Evolutionary conservation across 2,329 filamentous ascomycete genomes (phyloP).

Genomic region (Salinomyces thailandicus): DNA sequence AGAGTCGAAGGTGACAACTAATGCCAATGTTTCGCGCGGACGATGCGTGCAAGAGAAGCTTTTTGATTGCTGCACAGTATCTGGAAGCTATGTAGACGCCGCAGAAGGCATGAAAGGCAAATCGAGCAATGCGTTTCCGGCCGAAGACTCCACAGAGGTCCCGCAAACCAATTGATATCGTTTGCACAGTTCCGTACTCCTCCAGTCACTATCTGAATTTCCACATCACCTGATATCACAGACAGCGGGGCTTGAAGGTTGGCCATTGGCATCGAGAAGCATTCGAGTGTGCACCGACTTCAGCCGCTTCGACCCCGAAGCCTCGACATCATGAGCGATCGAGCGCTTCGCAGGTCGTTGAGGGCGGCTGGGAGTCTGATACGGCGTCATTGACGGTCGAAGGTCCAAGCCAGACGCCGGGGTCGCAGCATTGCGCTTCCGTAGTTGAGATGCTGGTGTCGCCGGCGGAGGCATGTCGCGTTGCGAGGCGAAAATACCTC

Average conservation of each 20-base stretch:
- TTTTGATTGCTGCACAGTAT: too few species aligned
- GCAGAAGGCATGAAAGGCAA: too few species aligned
- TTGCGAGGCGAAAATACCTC: conserved; percentile 8
- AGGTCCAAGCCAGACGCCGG: conserved; percentile 12
- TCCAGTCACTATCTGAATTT: too few species aligned
- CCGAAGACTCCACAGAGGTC: too few species aligned
- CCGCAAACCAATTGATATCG: too few species aligned
- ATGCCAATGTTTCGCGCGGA: too few species aligned
- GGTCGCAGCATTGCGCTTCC: conserved; percentile 7
- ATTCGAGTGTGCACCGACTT: conserved; percentile 13
- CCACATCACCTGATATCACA: too few species aligned
- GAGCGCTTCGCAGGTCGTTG: conserved; percentile 4
- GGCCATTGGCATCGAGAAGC: conserved; percentile 14
- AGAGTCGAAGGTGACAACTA: too few species aligned
- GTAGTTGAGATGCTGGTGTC: conserved; percentile 11
- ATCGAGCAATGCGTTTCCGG: too few species aligned
- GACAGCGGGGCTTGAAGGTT: conserved; percentile 15
- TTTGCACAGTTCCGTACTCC: too few species aligned
- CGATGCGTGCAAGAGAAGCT: too few species aligned
- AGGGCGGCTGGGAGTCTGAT: conserved; percentile 8
- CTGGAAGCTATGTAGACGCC: too few species aligned
- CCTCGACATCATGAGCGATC: conserved; percentile 5
- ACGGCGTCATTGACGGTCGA: conserved; percentile 9
- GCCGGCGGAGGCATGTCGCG: conserved; percentile 15
- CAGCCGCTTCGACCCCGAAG: conserved; percentile 6